Evolutionary conservation across 352 stramenopile species (phyloP).

Genomic region (Pythium aristosporum): DNA sequence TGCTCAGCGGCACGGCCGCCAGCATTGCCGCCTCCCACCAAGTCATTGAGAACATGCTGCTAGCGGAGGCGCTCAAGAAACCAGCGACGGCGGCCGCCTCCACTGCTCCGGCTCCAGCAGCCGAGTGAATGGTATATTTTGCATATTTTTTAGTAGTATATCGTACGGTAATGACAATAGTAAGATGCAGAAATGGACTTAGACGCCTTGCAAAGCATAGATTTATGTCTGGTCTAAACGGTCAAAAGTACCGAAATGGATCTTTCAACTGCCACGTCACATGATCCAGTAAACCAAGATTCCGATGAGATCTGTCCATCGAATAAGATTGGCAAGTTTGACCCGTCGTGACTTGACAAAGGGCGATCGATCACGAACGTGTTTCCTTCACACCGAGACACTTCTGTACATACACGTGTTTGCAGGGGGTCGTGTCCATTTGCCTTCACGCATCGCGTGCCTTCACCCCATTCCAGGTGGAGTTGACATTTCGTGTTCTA

Average conservation of each 20-base stretch:
- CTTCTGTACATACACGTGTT: neutral
- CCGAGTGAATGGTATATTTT: neutral
- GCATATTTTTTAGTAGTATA: neutral
- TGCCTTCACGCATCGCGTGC: neutral
- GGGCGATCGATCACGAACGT: too few species aligned
- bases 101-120: neutral
- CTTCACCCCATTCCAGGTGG: neutral
- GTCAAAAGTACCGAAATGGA: too few species aligned
- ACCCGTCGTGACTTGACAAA: too few species aligned
- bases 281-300: too few species aligned
- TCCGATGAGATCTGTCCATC: too few species aligned
- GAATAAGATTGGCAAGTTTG: too few species aligned
- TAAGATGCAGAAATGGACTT: neutral
- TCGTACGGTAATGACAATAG: constrained; percentile 6
- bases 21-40: constrained; percentile 24
- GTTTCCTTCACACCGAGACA: too few species aligned
- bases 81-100: neutral
- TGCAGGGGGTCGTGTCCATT: neutral
- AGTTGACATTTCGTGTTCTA: too few species aligned
- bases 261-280: too few species aligned
- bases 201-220: neutral
- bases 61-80: constrained; percentile 25
- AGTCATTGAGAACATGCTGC: constrained; percentile 31
- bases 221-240: neutral
- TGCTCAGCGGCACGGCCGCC: constrained; percentile 23